Evolutionary conservation across 257 asterid species (phyloP), one percentile per base, ranked within the genome.

Genomic region (Henckelia pumila): DNA sequence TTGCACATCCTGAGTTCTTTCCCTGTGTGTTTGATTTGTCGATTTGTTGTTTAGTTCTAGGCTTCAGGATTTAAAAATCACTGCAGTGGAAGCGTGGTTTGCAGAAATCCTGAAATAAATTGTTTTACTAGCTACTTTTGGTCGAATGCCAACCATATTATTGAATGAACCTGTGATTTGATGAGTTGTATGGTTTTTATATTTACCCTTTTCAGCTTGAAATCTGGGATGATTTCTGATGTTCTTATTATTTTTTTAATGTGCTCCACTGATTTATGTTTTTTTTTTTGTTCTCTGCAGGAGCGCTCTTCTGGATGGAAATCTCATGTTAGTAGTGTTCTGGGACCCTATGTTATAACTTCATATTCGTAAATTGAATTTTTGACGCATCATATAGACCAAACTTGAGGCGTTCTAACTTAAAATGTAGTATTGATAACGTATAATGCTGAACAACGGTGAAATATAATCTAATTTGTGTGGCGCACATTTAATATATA

Each of bases 251-350:
- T 21, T 58, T 28, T 28, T 17, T 20, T 57, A 20, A 47, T 28
- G 65, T 44, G 28, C 11, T 37, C 53, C 20, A 59, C 81, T 85
- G 70, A 78, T 26, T 74, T 14, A 5, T 47, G 11, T n/a, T 49
- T 40, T 3, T 16, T 26, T 35, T 65, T 73, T 70, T 56, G 47
- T 23, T 7, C 49, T 59, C 30, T 67, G 63, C 90, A 93, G 97
- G 88, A 79, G 68, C 53, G 86, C 87, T 40, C 87, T 93, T 78
- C 64, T 75, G 70, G 99, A 93, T 76, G 99, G 97, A 33, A 93
- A 93, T 81, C 97, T 93, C 47, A 72, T 88, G 99, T 93, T 83
- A 88, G 97, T 85, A 52, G 50, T 50, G 61, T 75, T 69, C 21
- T 49, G 8, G 13, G 35, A 33, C 59, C 52, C 35, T 40, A 40